These are phyloP conservation scores for Phytomonas francai DNA, from an alignment of 208 protist genomes.

Conservation along the genomic window DNA sequence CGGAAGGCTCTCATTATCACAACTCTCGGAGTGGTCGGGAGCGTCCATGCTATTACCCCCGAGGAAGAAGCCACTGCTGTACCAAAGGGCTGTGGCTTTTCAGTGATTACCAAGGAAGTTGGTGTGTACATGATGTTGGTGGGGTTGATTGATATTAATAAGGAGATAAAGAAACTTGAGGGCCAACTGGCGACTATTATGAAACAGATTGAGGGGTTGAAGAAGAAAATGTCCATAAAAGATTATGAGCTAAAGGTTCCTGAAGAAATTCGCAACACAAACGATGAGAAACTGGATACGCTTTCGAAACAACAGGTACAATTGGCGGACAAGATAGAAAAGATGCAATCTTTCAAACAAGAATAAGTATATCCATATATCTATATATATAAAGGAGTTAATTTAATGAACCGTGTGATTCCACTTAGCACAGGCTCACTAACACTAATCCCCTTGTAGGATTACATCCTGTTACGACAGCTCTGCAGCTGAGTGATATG, in stretches of 20 bases:
- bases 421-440: neutral
- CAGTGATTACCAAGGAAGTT: slow-evolving; percentile 76
- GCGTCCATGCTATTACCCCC: slow-evolving; percentile 46
- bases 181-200: slow-evolving; percentile 69
- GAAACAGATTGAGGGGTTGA: slow-evolving; percentile 76
- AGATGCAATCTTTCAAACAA: slow-evolving; percentile 60
- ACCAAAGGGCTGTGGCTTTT: slow-evolving; percentile 82
- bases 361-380: neutral
- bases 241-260: slow-evolving; percentile 91
- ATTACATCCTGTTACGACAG: neutral
- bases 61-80: slow-evolving; percentile 37
- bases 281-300: slow-evolving; percentile 72
- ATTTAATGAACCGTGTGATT: neutral
- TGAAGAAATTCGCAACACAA: slow-evolving; percentile 59
- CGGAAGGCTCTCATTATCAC: slow-evolving; percentile 53
- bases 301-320: slow-evolving; percentile 63
- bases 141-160: slow-evolving; percentile 86
- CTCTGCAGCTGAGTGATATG: neutral
- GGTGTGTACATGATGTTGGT: slow-evolving; percentile 85
- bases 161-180: slow-evolving; percentile 83
- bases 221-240: slow-evolving; percentile 85
- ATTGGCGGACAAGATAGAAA: slow-evolving; percentile 55
- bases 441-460: neutral
- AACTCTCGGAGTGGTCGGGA: slow-evolving; percentile 76
- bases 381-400: neutral